These are phyloP conservation scores for Colletotrichum brevisporum DNA, from an alignment of 2,329 filamentous ascomycete species.

Conservation along the genomic window DNA sequence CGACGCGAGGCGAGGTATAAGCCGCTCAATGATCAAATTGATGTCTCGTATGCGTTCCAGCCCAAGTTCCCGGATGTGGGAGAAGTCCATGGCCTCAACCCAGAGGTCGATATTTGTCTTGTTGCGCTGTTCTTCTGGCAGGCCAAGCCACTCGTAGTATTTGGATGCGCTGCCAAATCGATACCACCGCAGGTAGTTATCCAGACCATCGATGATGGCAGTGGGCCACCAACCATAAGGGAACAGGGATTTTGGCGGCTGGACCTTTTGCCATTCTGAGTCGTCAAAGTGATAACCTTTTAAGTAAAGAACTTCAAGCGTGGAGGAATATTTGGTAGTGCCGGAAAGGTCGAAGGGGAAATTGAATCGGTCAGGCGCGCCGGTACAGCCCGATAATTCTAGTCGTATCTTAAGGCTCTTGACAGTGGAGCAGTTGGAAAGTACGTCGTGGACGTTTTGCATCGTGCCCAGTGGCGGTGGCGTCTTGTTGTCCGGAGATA, in stretches of 20 bases:
- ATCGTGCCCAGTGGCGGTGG: background rate
- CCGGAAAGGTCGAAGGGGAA: constrained; percentile 1
- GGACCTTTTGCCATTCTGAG: background rate
- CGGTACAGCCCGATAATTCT: background rate
- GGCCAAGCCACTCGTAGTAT: background rate
- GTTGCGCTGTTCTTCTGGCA: background rate
- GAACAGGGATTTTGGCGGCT: background rate
- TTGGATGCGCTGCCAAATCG: constrained; percentile 1
- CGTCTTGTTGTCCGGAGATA: background rate
- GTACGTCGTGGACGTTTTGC: constrained; percentile 2
- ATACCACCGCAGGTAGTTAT: background rate
- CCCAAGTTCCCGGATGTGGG: constrained; percentile 1
- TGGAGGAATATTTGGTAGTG: background rate
- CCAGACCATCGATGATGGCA: background rate
- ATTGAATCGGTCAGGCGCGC: background rate
- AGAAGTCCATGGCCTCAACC: constrained; percentile 7
- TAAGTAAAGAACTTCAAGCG: constrained; percentile 1
- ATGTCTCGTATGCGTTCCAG: background rate
- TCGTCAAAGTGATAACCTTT: constrained; percentile 10
- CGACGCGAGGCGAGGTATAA: background rate
- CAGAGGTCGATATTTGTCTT: constrained; percentile 15
- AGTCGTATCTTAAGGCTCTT: constrained; percentile 9
- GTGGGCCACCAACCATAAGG: background rate
- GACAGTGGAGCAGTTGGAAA: background rate
- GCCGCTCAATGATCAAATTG: background rate